Evolutionary conservation across 768 basidiomycete genomes (phyloP), one percentile per base, ranked within the genome.

Genomic region (Hysterangium stoloniferum): DNA sequence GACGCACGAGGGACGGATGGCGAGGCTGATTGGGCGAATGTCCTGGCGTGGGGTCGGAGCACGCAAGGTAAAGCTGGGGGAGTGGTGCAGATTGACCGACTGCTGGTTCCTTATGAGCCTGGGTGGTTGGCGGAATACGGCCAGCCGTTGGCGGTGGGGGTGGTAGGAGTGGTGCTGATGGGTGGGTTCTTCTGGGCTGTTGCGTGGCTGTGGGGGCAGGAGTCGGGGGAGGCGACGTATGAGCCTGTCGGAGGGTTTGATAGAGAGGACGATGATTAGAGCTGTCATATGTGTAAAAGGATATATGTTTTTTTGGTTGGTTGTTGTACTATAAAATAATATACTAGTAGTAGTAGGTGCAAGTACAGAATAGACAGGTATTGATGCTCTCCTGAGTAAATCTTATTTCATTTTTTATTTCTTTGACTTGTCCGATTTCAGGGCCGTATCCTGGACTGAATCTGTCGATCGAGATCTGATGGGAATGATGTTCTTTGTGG

Each of bases 161-260:
- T 68, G 1, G 57, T 79, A 22, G 88, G 85, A 4, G 60, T 85
- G 25, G 35, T 77, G 25, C 54, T 78, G 8, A 86, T 91, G 54
- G 74, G 78, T 54, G 60, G 68, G 8, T 84, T 92, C 64, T 86
- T 90, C 66, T 79, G 79, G 61, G 82, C 74, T n/a, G 80, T 86
- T 19, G 70, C 79, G 52, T 66, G 70, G 48, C 62, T 88, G 45
- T 93, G 89, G 88, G 72, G 73, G 55, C 66, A 73, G 59, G 87
- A 89, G 62, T 78, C 78, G 49, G 84, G 80, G 28, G 86, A 91
- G 64, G 84, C 89, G 31, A 92, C 88, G 32, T 96, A 90, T 64
- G 92, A 95, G 63, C 91, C 93, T 20, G 67, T 86, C 32, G 92
- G 91, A 40, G 89, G 91, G 31, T 89, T 86, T 63, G 76, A 45